Evolutionary conservation across 306 rosid genomes (phyloP).

Genomic region (Notholithocarpus densiflorus): DNA sequence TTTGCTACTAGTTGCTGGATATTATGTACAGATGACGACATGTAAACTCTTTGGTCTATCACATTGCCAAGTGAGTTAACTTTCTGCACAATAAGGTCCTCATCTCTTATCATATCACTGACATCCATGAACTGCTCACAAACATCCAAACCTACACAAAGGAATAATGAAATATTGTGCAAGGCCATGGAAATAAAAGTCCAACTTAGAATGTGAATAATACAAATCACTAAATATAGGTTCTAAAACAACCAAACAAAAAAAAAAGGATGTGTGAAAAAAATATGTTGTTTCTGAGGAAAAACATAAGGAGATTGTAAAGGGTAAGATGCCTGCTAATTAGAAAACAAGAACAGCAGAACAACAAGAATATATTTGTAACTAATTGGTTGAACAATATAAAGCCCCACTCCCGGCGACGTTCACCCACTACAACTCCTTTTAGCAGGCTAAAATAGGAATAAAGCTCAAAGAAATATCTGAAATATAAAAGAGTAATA

Average conservation of each 20-base stretch:
- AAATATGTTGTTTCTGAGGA: neutral
- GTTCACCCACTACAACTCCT: neutral
- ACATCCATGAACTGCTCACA: conserved; percentile 98
- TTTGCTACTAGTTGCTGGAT: conserved; percentile 84
- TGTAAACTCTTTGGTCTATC: conserved; percentile 59
- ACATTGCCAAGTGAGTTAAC: conserved; percentile 59
- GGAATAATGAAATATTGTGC: conserved; percentile 22
- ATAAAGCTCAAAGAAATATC: neutral
- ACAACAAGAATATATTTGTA: neutral
- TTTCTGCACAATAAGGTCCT: conserved; percentile 75
- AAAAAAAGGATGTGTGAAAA: neutral
- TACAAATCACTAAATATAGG: conserved; percentile 2
- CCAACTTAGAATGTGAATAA: neutral
- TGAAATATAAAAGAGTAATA: neutral
- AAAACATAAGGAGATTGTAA: neutral
- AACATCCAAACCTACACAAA: conserved; percentile 74
- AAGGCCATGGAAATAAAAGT: conserved; percentile 19
- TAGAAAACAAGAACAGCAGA: neutral
- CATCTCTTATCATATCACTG: conserved; percentile 93
- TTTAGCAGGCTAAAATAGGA: neutral
- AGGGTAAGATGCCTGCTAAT: neutral
- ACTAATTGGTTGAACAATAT: neutral
- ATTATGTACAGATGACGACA: conserved; percentile 64
- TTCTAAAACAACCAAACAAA: neutral
- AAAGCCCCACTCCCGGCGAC: neutral